Percentiles rank a stretch among this genome's conserved stretches.
phyloP scores from a whole-genome alignment of 2,329 filamentous ascomycete species.

The Epichloe bromicola region DNA sequence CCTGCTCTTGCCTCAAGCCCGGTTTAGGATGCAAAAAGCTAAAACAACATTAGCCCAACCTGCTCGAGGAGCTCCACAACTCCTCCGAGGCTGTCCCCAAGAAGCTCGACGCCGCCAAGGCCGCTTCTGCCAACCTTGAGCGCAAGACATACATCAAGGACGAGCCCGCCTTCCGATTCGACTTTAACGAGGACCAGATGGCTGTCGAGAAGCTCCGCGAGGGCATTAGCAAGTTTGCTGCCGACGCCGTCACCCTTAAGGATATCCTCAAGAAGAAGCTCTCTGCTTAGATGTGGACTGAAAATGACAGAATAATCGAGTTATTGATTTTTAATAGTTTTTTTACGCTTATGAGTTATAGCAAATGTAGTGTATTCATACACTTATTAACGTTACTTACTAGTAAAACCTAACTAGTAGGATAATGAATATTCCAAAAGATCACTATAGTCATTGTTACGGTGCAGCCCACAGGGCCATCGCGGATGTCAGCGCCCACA shows the following conservation, averaged over 20 bases:
- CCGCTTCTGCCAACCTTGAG: conserved; percentile 58
- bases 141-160: conserved; percentile 86
- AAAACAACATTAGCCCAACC: conserved; percentile 50
- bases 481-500: no score
- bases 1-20: not conserved
- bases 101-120: conserved; percentile 71
- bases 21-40: conserved; percentile 2
- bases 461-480: no score
- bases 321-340: no score
- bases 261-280: conserved; percentile 83
- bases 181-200: conserved; percentile 99
- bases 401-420: no score
- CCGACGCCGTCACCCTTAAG: conserved; percentile 90
- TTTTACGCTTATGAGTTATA: no score
- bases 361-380: no score
- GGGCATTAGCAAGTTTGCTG: conserved; percentile 98
- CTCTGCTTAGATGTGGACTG: conserved; percentile 21
- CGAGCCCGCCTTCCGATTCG: conserved; percentile 89
- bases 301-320: not conserved
- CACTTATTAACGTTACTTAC: no score
- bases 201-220: conserved; percentile 97
- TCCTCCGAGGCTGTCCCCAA: conserved; percentile 69
- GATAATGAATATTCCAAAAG: no score
- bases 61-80: conserved; percentile 89
- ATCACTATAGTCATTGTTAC: no score